Percentiles rank a stretch among this genome's conserved stretches.
Conservation (phyloP, 2,329 filamentous ascomycete species). For the Geosmithia putterillii region DNA sequence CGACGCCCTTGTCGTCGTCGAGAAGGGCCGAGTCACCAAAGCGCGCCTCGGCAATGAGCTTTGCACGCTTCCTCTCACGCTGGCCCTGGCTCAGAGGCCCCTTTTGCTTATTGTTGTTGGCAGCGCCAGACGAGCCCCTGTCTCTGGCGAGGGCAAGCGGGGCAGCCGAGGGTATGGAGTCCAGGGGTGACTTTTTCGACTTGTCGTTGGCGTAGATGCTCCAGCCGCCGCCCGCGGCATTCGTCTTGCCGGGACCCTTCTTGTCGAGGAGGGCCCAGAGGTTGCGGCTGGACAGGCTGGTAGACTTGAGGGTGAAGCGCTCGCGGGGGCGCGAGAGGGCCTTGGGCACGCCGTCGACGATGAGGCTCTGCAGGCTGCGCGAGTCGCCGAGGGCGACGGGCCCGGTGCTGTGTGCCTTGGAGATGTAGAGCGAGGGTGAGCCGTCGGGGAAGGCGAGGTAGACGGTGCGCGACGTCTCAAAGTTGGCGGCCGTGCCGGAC, state of each 20-base stretch:
- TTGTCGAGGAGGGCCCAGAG: slow-evolving; percentile 57
- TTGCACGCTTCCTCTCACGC: slow-evolving; percentile 39
- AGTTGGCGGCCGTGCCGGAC: slow-evolving; percentile 26
- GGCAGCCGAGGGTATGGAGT: slow-evolving; percentile 33
- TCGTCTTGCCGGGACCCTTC: slow-evolving; percentile 57
- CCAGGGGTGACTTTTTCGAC: slow-evolving; percentile 40
- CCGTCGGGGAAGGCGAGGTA: slow-evolving; percentile 76
- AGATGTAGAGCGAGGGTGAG: slow-evolving; percentile 62
- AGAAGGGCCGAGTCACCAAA: slow-evolving; percentile 52
- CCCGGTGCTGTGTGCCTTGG: slow-evolving; percentile 33
- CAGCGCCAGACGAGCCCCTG: slow-evolving; percentile 5
- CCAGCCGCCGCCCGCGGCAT: slow-evolving; percentile 67
- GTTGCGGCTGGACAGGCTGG: slow-evolving; percentile 59
- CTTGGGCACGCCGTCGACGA: slow-evolving; percentile 70
- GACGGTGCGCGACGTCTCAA: slow-evolving; percentile 58
- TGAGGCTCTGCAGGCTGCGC: slow-evolving; percentile 54
- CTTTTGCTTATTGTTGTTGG: background rate
- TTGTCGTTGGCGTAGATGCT: slow-evolving; percentile 61
- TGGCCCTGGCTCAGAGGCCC: slow-evolving; percentile 14
- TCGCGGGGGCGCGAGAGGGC: slow-evolving; percentile 65
- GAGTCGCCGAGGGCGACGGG: slow-evolving; percentile 34
- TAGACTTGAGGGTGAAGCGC: slow-evolving; percentile 56
- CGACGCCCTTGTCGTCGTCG: slow-evolving; percentile 48
- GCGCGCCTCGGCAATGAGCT: slow-evolving; percentile 49
- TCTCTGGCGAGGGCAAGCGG: slow-evolving; percentile 23